Base-by-base conservation (phyloP, 2,329 filamentous ascomycete species). In the Phialophora macrospora region DNA sequence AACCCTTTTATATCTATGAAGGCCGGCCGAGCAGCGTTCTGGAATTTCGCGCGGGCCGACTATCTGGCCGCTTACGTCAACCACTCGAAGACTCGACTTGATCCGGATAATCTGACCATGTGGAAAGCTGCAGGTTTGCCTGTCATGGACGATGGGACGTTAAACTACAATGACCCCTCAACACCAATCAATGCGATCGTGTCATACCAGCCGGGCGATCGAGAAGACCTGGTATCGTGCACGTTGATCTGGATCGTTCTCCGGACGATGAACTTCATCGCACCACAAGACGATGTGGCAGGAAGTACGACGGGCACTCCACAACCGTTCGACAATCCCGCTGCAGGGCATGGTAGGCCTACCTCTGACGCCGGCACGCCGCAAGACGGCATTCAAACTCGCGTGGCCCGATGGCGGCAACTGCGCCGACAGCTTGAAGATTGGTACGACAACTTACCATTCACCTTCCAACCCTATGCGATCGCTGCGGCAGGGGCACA, bases 31-130 rank as follows among this genome's bases (percentile, higher is more conserved):
- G 86, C 87, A 6, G 86, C 85, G 0, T 89, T 89, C 72, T 89
- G 87, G 87, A 88, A 88, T 69, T 87, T 89, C 73, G 87, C 87
- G 17, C 79, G 87, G 26, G 87, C 89, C 71, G 87, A 89, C 69
- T 87, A 88, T 77, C 77, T 89, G 32, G 83, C 85, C 72, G 87
- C 87, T 60, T 88, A 84, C 70, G 86, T 89, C 70, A 88, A 88
- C 70, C 84, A 87, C 71, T 82, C 81, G 12, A 82, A 83, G 46
- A 88, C 87, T 3, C 81, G 87, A 38, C 78, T 89, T 3, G 85
- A 89, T 66, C 85, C 87, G 0, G 83, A 85, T 57, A 86, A 90
- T 63, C 72, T 88, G n/a, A 76, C 81, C 0, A 77, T 90, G 34
- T 90, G 87, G 88, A 85, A 82, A 60, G 85, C 87, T 64, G 87